phyloP scores from a whole-genome alignment of 2,329 filamentous ascomycete species.

The Podosphaera aphanis region DNA sequence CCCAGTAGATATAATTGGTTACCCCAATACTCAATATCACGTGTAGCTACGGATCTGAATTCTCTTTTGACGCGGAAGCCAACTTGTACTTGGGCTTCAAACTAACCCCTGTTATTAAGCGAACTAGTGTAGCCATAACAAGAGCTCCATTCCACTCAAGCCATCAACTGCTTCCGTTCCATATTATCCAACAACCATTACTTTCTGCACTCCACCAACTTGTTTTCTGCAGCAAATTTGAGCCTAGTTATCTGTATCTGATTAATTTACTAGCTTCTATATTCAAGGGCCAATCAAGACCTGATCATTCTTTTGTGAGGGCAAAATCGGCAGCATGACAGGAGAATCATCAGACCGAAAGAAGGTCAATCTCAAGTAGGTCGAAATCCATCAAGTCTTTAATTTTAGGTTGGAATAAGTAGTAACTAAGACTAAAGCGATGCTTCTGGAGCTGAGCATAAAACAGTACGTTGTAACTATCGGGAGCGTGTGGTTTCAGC shows the following conservation, averaged over 20 bases:
- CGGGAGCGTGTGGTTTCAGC: slow-evolving; percentile 11
- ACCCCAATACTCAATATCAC: not conserved
- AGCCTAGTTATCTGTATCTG: not conserved
- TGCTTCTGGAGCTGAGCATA: slow-evolving; percentile 68
- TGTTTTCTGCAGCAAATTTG: not conserved
- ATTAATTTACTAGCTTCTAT: not conserved
- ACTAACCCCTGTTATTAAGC: not conserved
- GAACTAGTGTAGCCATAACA: not conserved
- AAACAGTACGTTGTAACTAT: slow-evolving; percentile 36
- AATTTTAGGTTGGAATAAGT: slow-evolving; percentile 2
- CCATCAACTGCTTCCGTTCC: not conserved
- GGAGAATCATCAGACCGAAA: slow-evolving; percentile 17
- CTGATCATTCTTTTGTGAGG: not conserved
- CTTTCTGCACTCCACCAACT: not conserved
- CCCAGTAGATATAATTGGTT: too few species aligned
- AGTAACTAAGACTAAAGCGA: slow-evolving; percentile 38
- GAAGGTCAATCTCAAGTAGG: slow-evolving; percentile 67
- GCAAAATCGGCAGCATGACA: not conserved
- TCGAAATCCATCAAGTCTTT: slow-evolving; percentile 6
- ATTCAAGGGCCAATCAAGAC: not conserved
- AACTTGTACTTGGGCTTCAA: not conserved
- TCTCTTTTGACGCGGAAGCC: not conserved
- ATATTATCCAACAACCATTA: not conserved
- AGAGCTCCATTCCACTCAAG: not conserved
- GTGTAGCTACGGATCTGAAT: not conserved